phyloP scores from a whole-genome alignment of 2,329 filamentous ascomycete genomes.

The Beauveria australis region DNA sequence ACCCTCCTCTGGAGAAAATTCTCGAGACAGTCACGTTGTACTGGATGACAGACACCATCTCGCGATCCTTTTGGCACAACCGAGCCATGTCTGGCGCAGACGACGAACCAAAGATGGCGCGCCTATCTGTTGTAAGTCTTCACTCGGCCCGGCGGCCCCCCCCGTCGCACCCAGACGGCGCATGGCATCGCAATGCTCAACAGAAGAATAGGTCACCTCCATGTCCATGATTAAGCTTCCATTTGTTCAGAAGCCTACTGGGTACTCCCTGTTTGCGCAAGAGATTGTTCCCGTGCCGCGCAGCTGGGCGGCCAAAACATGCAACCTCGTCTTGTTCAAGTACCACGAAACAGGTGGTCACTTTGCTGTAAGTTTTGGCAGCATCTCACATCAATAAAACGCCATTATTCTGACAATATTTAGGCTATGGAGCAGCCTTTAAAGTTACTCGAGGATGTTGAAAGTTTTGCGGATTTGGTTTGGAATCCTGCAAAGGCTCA shows the following conservation, averaged over 20 bases:
- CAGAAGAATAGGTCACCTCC: neutral
- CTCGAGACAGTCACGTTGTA: slow-evolving; percentile 43
- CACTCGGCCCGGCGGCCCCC: too few relatives aligned
- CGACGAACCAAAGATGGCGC: slow-evolving; percentile 19
- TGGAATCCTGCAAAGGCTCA: neutral
- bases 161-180: neutral
- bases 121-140: slow-evolving; percentile 12
- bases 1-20: slow-evolving; percentile 33
- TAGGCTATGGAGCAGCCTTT: slow-evolving; percentile 31
- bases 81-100: slow-evolving; percentile 17
- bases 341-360: slow-evolving; percentile 14
- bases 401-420: slow-evolving; percentile 7
- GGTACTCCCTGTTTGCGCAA: slow-evolving; percentile 35
- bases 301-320: slow-evolving; percentile 24
- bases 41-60: slow-evolving; percentile 44
- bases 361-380: slow-evolving; percentile 10
- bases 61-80: slow-evolving; percentile 42
- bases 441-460: slow-evolving; percentile 33
- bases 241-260: slow-evolving; percentile 33
- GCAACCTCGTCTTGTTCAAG: slow-evolving; percentile 28
- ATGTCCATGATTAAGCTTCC: slow-evolving; percentile 11
- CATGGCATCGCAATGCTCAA: neutral
- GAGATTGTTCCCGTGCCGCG: slow-evolving; percentile 33
- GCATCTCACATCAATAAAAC: neutral
- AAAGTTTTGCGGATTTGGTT: slow-evolving; percentile 27